Percentiles rank a stretch among this genome's conserved stretches.
phyloP scores from a whole-genome alignment of 2,329 filamentous ascomycete species.

The Hyphodiscus sp. region DNA sequence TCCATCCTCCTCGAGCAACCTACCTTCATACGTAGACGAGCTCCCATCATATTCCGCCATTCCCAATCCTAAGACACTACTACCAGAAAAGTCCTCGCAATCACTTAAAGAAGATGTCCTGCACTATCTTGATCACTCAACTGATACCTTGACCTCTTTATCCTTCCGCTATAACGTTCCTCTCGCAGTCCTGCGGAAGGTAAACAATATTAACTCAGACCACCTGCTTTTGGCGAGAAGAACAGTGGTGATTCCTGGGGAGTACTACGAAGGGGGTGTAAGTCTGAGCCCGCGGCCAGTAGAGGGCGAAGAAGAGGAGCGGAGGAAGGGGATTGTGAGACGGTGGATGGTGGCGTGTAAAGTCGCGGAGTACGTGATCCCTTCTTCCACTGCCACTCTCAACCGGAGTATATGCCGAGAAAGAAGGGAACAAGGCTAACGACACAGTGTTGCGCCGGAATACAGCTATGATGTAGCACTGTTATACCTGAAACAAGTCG shows the following conservation, averaged over 20 bases:
- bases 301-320: slow-evolving; percentile 69
- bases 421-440: slow-evolving; percentile 21
- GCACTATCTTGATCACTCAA: slow-evolving; percentile 66
- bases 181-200: slow-evolving; percentile 50
- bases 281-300: slow-evolving; percentile 64
- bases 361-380: slow-evolving; percentile 57
- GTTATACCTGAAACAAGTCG: slow-evolving; percentile 65
- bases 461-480: slow-evolving; percentile 61
- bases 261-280: slow-evolving; percentile 60
- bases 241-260: slow-evolving; percentile 65
- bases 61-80: slow-evolving; percentile 3
- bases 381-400: background rate
- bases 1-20: slow-evolving; percentile 21
- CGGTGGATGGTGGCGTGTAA: slow-evolving; percentile 77
- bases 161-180: slow-evolving; percentile 68
- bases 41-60: slow-evolving; percentile 22
- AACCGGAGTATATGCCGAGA: background rate
- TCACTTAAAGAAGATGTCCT: slow-evolving; percentile 54
- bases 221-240: slow-evolving; percentile 63
- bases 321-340: slow-evolving; percentile 62
- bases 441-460: slow-evolving; percentile 24
- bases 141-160: slow-evolving; percentile 61
- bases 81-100: slow-evolving; percentile 17
- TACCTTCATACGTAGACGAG: slow-evolving; percentile 35
- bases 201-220: slow-evolving; percentile 67